Conservation (phyloP, 2,329 filamentous ascomycete species). For the Trichoderma citrinoviride region DNA sequence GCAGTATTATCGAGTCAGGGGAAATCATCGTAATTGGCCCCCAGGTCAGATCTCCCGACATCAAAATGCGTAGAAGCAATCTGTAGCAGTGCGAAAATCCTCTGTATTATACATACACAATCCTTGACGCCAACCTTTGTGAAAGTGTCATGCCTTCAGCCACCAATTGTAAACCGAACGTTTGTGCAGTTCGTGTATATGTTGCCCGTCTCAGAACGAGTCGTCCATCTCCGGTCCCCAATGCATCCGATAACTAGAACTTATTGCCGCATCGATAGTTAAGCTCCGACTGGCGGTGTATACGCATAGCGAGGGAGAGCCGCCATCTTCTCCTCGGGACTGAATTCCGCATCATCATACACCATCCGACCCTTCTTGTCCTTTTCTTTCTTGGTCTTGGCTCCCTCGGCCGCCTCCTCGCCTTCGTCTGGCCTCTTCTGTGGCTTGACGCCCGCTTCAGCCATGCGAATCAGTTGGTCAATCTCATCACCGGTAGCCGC, state of each 20-base stretch:
- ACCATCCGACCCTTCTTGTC: constrained; percentile 70
- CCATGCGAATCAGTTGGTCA: constrained; percentile 63
- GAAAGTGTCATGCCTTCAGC: constrained; percentile 15
- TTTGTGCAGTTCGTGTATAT: not conserved
- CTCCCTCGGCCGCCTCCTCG: constrained; percentile 53
- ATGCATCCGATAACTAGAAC: not conserved
- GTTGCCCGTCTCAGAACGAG: not conserved
- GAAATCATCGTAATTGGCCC: not conserved
- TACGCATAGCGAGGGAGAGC: constrained; percentile 72
- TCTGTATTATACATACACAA: constrained; percentile 12
- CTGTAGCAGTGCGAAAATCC: not conserved
- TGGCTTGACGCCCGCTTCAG: constrained; percentile 58
- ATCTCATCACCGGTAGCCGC: constrained; percentile 55
- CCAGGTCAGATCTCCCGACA: not conserved
- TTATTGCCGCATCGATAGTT: not conserved
- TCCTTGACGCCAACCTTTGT: constrained; percentile 21
- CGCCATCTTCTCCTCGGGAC: constrained; percentile 89
- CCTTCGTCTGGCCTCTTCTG: constrained; percentile 38
- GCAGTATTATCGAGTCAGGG: not conserved
- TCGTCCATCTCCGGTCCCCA: not conserved
- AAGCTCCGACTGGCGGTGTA: constrained; percentile 29
- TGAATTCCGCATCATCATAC: constrained; percentile 75
- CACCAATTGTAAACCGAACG: not conserved
- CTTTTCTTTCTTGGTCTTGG: constrained; percentile 64
- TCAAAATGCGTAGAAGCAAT: not conserved